Evolutionary conservation across 1,139 yeast genomes (phyloP).

Genomic region (Suhomyces ambrosiae): DNA sequence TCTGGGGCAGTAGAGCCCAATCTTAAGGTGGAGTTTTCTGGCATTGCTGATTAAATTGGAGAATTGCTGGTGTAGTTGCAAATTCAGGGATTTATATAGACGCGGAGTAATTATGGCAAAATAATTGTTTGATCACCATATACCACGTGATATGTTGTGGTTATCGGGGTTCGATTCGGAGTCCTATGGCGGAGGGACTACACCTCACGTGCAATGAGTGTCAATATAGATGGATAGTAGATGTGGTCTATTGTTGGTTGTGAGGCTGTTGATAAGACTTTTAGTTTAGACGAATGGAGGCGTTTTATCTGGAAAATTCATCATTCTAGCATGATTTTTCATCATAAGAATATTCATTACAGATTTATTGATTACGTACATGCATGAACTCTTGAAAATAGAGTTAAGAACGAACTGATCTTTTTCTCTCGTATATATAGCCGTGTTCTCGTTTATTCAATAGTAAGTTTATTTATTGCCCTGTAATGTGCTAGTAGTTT

Average conservation of each 20-base stretch:
- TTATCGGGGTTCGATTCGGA: background rate
- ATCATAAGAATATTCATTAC: too few relatives aligned
- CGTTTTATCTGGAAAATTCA: too few relatives aligned
- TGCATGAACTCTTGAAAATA: too few relatives aligned
- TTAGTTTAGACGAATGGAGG: too few relatives aligned
- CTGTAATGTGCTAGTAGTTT: too few relatives aligned
- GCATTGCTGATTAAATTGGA: constrained; percentile 3
- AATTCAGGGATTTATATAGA: constrained; percentile 9
- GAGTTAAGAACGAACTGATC: too few relatives aligned
- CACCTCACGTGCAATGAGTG: constrained; percentile 3
- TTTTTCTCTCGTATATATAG: too few relatives aligned
- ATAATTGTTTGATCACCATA: constrained; percentile 8
- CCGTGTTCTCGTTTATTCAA: too few relatives aligned
- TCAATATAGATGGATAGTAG: too few relatives aligned
- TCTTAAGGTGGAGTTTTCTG: constrained; percentile 18
- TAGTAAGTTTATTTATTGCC: too few relatives aligned
- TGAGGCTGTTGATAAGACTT: background rate
- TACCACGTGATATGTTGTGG: constrained; percentile 15
- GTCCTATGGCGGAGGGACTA: background rate
- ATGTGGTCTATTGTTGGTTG: background rate
- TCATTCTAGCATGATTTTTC: too few relatives aligned
- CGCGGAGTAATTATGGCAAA: background rate
- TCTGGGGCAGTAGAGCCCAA: constrained; percentile 75
- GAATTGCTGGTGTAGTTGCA: constrained; percentile 1
- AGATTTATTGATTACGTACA: too few relatives aligned